Conservation (phyloP, 352 stramenopile species). For the Albugo laibachii region DNA sequence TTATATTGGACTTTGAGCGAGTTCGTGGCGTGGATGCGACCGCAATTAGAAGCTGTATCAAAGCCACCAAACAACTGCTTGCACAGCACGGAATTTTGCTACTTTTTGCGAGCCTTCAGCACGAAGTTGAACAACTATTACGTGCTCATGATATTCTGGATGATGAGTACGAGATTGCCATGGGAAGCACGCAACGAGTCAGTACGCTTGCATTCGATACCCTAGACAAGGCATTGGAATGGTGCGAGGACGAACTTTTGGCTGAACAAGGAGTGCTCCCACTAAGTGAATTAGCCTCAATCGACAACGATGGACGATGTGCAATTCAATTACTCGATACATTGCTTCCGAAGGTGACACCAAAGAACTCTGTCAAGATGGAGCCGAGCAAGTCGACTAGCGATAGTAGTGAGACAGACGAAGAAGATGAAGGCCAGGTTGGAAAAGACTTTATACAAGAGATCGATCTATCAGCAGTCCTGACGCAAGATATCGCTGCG, state of each 20-base stretch:
- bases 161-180: conserved; percentile 13
- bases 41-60: conserved; percentile 72
- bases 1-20: conserved; percentile 79
- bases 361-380: not conserved
- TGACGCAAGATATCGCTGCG: conserved; percentile 44
- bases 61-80: conserved; percentile 65
- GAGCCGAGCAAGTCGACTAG: not conserved
- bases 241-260: conserved; percentile 71
- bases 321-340: conserved; percentile 44
- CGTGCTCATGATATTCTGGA: conserved; percentile 69
- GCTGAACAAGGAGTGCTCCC: conserved; percentile 44
- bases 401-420: conserved; percentile 5
- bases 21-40: conserved; percentile 80
- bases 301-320: conserved; percentile 13
- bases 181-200: conserved; percentile 10
- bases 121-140: conserved; percentile 44
- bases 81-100: conserved; percentile 54
- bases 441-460: conserved; percentile 6
- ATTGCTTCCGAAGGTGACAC: conserved; percentile 17
- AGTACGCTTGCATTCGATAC: conserved; percentile 68
- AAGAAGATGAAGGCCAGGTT: conserved; percentile 1
- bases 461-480: conserved; percentile 5
- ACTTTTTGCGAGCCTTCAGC: conserved; percentile 51
- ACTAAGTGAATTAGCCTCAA: conserved; percentile 25
- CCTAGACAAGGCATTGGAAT: conserved; percentile 65